Percentiles rank a stretch among this genome's conserved stretches.
Evolutionary conservation across 1,139 yeast genomes (phyloP).

Genomic region (Chernovozyma aurita): DNA sequence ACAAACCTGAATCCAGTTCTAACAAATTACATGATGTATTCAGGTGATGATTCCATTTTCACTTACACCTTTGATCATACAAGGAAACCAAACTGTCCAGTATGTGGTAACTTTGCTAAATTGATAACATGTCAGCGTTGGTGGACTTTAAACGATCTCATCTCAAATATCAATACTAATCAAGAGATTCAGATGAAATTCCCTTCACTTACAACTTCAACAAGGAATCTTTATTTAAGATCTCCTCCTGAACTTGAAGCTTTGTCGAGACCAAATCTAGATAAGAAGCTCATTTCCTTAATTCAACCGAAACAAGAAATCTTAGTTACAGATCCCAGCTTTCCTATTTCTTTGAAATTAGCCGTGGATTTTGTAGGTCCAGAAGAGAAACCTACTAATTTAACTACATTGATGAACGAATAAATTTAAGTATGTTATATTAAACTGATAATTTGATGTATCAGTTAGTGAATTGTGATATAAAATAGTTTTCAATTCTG

Average conservation of each 20-base stretch:
- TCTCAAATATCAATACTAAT: conserved; percentile 23
- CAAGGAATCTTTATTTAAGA: conserved; percentile 43
- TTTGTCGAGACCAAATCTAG: conserved; percentile 45
- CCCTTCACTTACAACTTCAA: conserved; percentile 50
- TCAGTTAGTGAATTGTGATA: no score
- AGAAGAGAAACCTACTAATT: conserved; percentile 11
- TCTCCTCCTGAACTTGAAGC: conserved; percentile 49
- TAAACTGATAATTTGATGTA: no score
- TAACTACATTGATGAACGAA: background rate
- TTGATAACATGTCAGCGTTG: conserved; percentile 26
- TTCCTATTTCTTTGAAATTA: conserved; percentile 42
- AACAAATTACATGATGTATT: conserved; percentile 82
- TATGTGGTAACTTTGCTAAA: conserved; percentile 57
- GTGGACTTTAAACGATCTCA: conserved; percentile 47
- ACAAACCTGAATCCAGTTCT: conserved; percentile 65
- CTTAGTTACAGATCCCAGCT: conserved; percentile 51
- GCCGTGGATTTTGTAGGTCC: conserved; percentile 23
- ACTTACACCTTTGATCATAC: conserved; percentile 67
- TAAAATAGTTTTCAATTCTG: no score
- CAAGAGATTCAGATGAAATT: conserved; percentile 39
- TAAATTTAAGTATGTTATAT: background rate
- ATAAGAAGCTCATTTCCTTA: conserved; percentile 30
- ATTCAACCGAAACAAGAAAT: conserved; percentile 46
- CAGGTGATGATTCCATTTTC: conserved; percentile 75
- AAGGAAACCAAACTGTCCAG: conserved; percentile 60